Percentiles rank a stretch among this genome's conserved stretches.
Evolutionary conservation across 176 grass and related monocot species (phyloP).

Genomic region (Metroxylon sagu): DNA sequence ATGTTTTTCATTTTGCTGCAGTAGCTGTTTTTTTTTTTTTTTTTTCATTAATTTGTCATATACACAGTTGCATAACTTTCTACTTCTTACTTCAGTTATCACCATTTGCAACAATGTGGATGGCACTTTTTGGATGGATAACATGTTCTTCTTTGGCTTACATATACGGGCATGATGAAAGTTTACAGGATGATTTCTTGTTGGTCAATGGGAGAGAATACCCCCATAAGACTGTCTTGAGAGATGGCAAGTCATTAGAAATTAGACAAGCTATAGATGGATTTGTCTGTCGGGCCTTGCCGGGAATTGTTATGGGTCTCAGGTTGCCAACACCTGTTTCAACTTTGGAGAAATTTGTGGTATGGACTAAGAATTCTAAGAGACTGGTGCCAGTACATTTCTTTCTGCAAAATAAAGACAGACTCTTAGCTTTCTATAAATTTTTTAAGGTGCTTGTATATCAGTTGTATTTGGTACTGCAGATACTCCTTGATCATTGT

Average conservation of each 20-base stretch:
- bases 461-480: no score
- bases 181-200: conserved; percentile 46
- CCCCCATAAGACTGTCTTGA: conserved; percentile 41
- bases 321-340: conserved; percentile 56
- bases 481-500: no score
- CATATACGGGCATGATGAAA: conserved; percentile 54
- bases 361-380: conserved; percentile 24
- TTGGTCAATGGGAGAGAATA: conserved; percentile 52
- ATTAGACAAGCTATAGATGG: conserved; percentile 72
- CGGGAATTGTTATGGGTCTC: conserved; percentile 46
- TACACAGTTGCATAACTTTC: neutral
- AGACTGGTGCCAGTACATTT: no score
- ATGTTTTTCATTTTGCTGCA: conserved; percentile 6
- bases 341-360: conserved; percentile 73
- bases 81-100: conserved; percentile 49
- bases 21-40: neutral
- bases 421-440: no score
- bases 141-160: conserved; percentile 59
- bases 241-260: conserved; percentile 65
- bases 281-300: conserved; percentile 51
- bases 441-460: no score
- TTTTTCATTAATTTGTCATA: no score
- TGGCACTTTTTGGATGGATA: conserved; percentile 70
- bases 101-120: conserved; percentile 62
- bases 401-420: no score